Evolutionary conservation across 2,329 filamentous ascomycete genomes (phyloP).

Genomic region (Sarocladium strictum): DNA sequence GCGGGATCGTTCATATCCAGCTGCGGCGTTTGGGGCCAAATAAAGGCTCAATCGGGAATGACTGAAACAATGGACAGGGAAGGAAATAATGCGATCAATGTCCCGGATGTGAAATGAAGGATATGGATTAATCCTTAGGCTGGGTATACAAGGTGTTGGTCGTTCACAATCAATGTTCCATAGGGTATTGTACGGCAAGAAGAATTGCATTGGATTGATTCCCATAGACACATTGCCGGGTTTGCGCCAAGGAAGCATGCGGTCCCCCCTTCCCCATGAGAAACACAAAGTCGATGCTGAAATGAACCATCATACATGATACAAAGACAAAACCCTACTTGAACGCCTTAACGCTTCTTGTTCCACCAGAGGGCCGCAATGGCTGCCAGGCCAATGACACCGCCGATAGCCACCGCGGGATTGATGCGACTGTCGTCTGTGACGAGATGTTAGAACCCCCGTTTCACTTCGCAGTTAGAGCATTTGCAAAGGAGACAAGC

Average conservation of each 20-base stretch:
- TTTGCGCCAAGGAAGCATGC: background rate
- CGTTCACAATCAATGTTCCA: no score
- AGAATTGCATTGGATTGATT: no score
- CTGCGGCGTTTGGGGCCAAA: conserved; percentile 50
- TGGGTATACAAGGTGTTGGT: no score
- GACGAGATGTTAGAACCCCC: no score
- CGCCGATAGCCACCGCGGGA: conserved; percentile 26
- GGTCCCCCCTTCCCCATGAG: no score
- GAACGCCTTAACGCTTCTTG: conserved; percentile 21
- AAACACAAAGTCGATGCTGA: background rate
- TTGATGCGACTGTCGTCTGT: conserved; percentile 25
- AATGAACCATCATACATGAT: background rate
- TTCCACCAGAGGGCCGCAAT: conserved; percentile 32
- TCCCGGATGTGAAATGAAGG: no score
- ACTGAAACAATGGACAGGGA: conserved; percentile 10
- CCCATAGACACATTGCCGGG: no score
- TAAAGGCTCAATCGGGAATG: conserved; percentile 14
- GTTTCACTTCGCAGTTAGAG: no score
- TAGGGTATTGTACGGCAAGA: no score
- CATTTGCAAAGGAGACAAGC: no score
- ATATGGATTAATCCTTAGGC: no score
- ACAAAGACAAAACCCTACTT: background rate
- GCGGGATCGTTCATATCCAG: conserved; percentile 55
- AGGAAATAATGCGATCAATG: conserved; percentile 7
- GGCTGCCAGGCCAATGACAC: conserved; percentile 30